Base-by-base conservation (phyloP, 768 basidiomycete genomes). In the Mycena vulgaris region DNA sequence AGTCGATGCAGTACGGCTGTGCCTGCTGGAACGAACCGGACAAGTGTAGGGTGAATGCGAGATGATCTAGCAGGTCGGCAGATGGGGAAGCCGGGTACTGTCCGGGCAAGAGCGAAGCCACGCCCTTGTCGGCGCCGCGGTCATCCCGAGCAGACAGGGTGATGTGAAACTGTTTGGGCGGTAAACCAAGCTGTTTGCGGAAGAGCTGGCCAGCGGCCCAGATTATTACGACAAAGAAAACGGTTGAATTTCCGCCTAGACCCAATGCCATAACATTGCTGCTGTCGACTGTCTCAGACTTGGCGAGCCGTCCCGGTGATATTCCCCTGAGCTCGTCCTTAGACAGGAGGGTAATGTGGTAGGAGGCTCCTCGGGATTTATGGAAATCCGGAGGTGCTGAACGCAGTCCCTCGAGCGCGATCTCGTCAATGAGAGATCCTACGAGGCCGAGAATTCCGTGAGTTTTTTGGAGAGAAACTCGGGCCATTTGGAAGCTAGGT, bases 101-200 rank as follows among this genome's bases (percentile, higher is more conserved):
- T 3, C 73, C 78, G 3, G 80, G 80, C 27, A 89, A 70, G 1
- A 90, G 80, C 0, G 87, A 84, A 33, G 80, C 72, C 49, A 88
- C 74, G 10, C 87, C 85, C 74, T 88, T 89, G 76, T 87, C 83
- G 65, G 87, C 75, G 53, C 81, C 80, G 71, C 85, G 83, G 42
- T 83, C 77, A 71, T 87, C 84, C 13, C 74, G 71, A 11, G 69
- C 59, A 16, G 87, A 84, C 14, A 90, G 79, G 9, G 85, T 85
- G 73, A 89, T 85, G 74, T 89, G 86, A 72, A 90, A 90, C n/a
- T 88, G 80, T 75, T 86, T 87, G 5, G 85, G 83, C 23, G 84
- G 80, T 9, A 90, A 81, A 2, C 87, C 86, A 14, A 86, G 78
- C 40, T 80, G 80, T 73, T 85, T 89, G 4, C 89, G 84, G 35